Evolutionary conservation across 2,329 filamentous ascomycete genomes (phyloP), one percentile per base, ranked within the genome.

Genomic region (Fusarium euwallaceae): DNA sequence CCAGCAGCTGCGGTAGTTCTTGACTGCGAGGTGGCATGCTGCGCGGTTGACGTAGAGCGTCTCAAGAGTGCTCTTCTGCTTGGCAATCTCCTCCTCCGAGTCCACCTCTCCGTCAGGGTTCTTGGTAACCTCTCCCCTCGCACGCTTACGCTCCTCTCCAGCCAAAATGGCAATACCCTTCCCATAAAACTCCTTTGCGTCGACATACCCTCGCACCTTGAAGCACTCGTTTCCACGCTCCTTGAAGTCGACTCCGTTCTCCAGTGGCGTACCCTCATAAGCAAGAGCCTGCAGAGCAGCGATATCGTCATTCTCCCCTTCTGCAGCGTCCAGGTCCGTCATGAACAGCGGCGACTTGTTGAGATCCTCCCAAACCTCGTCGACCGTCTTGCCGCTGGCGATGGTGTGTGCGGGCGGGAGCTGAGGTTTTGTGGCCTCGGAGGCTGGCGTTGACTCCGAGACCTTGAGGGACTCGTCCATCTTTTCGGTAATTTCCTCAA

Each of bases 171-270:
- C 86, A 62, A 98, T 88, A n/a, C 92, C 95, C 85, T 97, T 97
- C 34, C 89, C 90, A 82, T 99, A 99, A 82, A 95, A 98, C 82
- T 98, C 95, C 80, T 93, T 92, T 5, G 95, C 97, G 82, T 98
- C 95, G 29, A 83, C 87, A 91, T 93, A 98, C 58, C 90, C 87
- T 82, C 91, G 92, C 65, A 88, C 87, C 77, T 89, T 88, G 80
- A 97, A 97, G 79, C 90, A 92, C 78, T 98, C 96, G 82, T 99
- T 99, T 37, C 97, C 97, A 76, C 95, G 94, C 81, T 96, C 93
- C 79, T 97, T 95, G 86, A 98, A 98, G 74, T 94, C 94, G 53
- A 89, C 85, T 22, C 92, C 93, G 71, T 97, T 92, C 82, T 98
- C 96, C 11, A 92, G 88, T 59, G 94, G 91, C 10, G 95, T 95